phyloP scores from a whole-genome alignment of 495 filamentous ascomycete species.

The Talaromyces wortmannii region DNA sequence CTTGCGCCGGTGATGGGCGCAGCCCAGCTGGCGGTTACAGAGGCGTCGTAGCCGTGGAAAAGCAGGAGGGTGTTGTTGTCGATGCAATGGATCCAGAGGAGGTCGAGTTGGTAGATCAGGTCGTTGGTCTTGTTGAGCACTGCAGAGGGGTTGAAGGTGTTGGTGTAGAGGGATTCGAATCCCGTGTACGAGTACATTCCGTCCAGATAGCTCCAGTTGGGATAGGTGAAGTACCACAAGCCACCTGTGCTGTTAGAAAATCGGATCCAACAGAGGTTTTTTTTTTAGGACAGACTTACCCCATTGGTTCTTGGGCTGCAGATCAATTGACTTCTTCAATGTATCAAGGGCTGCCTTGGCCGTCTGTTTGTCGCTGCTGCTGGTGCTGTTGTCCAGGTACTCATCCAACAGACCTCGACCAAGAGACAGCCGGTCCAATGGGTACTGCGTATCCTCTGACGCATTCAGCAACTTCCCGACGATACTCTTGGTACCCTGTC shows the following conservation, averaged over 20 bases:
- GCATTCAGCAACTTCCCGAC: slow-evolving; percentile 20
- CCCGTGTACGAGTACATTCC: slow-evolving; percentile 47
- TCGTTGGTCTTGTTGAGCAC: slow-evolving; percentile 27
- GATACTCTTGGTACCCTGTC: slow-evolving; percentile 19
- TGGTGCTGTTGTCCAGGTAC: slow-evolving; percentile 15
- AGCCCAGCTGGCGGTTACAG: slow-evolving; percentile 47
- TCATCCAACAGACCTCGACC: slow-evolving; percentile 30
- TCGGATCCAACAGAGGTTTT: not conserved
- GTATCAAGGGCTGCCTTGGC: slow-evolving; percentile 34
- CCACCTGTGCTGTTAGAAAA: slow-evolving; percentile 21
- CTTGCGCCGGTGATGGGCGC: slow-evolving; percentile 45
- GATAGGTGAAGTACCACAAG: slow-evolving; percentile 48
- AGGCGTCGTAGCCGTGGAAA: slow-evolving; percentile 53
- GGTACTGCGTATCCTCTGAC: slow-evolving; percentile 21
- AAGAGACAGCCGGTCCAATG: slow-evolving; percentile 30
- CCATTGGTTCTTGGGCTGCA: slow-evolving; percentile 35
- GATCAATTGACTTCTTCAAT: slow-evolving; percentile 36
- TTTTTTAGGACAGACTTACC: not conserved
- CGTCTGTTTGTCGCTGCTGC: slow-evolving; percentile 20
- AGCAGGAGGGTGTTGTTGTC: slow-evolving; percentile 40
- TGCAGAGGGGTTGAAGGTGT: slow-evolving; percentile 21
- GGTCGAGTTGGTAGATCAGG: slow-evolving; percentile 45
- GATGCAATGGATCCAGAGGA: slow-evolving; percentile 43
- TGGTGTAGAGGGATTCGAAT: slow-evolving; percentile 42
- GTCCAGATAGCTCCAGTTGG: slow-evolving; percentile 53